Evolutionary conservation across 305 asterid genomes (phyloP), one percentile per base, ranked within the genome.

Genomic region (Fraxinus floribunda): DNA sequence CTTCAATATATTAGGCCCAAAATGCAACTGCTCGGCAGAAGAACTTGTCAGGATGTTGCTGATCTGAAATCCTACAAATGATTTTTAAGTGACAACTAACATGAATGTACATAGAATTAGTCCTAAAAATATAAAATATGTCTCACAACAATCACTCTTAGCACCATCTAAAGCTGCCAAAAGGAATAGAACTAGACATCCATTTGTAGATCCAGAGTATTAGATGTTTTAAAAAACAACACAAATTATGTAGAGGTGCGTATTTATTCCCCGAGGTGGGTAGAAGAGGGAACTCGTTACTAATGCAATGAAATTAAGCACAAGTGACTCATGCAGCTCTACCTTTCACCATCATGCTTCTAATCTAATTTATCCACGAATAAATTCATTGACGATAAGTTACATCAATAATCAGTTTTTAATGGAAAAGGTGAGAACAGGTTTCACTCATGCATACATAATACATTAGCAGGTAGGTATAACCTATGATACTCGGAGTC

Each of bases 1-100:
- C 81, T 89, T 83, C 85, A 81, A 85, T 81, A 78, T 52, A 39
- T 22, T 81, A 76, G 74, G 79, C 85, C 88, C 78, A 79, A 32
- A 6, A 26, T 13, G 72, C 46, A 57, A 52, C 52, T 35, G 29
- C 72, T 71, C 84, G 38, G n/a, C 18, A 4, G 46, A 76, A 62
- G 74, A 79, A 74, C 57, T 70, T 72, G 72, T 44, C 75, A 29
- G 81, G 76, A 79, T 62, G 66, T 46, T 15, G 68, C 35, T 74
- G 70, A 39, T 57, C 75, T 76, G 62, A 84, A 77, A 80, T 66
- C 86, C 89, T 89, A 81, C 86, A 84, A 20, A 80, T 18, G 75
- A 87, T 35, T 41, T 41, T 22, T n/a, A 36, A 73, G 36, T 78
- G 15, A 22, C 10, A 75, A 55, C 73, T 30, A n/a, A 1, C 57